Base-by-base conservation (phyloP, 2,329 filamentous ascomycete species). In the Ophiostoma sp. region DNA sequence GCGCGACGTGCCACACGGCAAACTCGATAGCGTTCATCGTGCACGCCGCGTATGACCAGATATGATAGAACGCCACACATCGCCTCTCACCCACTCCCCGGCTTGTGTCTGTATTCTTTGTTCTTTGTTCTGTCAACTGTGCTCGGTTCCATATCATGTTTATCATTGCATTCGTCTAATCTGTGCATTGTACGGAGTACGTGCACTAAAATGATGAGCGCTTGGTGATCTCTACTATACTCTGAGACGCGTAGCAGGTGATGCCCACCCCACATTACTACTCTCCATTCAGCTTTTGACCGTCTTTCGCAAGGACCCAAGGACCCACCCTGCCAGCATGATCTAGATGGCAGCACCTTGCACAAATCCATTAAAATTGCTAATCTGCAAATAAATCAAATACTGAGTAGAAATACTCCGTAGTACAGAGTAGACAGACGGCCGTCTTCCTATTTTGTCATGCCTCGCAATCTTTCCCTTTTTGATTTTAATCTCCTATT, bases 381-480 rank as follows among this genome's bases (percentile, higher is more conserved):
- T 11, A 39, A 10, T 39, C 36, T 39, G 13, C 36, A 10, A 39
- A 10, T 11, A 44, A 44, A 17, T 44, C 41, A 44, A 54, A 27
- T 54, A 23, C 0, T n/a, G 6, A 39, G 10, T 39, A 39, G 36
- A 39, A 39, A 41, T 41, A 41, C n/a, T n/a, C n/a, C n/a, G n/a
- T n/a, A n/a, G 39, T 41, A 11, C 39, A 3, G 27, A 41, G 39
- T 41, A n/a, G n/a, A 11, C n/a, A 54, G n/a, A 27, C 57, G 57
- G 57, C 57, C 57, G 57, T 62, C 57, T 62, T 62, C 57, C 57
- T 35, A 2, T 62, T 62, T 33, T 13, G 57, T 62, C 57, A 7
- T 48, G 44, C 36, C 52, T 54, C 23, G n/a, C 27, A 62, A 57
- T 57, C n/a, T 15, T 57, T n/a, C 44, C 44, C 44, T 48, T 48